Evolutionary conservation across 2,329 filamentous ascomycete genomes (phyloP), one percentile per base, ranked within the genome.

Genomic region (Aspergillus fructus): DNA sequence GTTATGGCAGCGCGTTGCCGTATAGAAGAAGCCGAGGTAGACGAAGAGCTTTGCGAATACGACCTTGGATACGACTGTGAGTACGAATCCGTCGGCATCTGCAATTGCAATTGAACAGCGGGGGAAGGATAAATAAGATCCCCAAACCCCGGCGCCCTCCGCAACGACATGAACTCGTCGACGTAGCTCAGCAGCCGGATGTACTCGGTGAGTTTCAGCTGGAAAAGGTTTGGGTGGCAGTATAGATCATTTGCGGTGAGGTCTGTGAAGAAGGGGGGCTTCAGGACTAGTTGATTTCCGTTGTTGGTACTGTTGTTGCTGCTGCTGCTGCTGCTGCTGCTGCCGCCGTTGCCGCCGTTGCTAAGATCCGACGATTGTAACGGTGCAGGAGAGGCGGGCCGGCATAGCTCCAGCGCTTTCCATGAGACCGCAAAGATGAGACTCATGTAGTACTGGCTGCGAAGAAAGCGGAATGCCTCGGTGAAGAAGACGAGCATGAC

Each of bases 401-500:
- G 59, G 24, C 56, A 61, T 11, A 59, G 33, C 15, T 61, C 56
- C 9, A 61, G 34, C 3, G 59, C 59, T 17, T 55, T 49, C 53
- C 56, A 61, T n/a, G 59, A 59, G 5, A 59, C 56, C 6, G 56
- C 59, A 8, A 61, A 11, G 9, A 59, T 54, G 3, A 55, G 53
- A 12, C 45, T 45, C 23, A 53, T 61, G 34, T 59, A 61, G 41
- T 61, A 61, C 27, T 55, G 54, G 37, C 49, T 59, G 33, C 59
- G 57, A 46, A 59, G 55, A 30, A 52, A 55, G 34, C 59, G 59
- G 17, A 54, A 54, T 41, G 56, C 48, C 13, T 61, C 59, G 30
- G 58, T 54, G 49, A 61, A 61, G 41, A 61, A 56, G 33, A 61
- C 56, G 9, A 61, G 53, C 49, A 56, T 56, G 7, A 61, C 49